Percentiles rank a stretch among this genome's conserved stretches.
phyloP scores from a whole-genome alignment of 345 rosid species.

The Dimocarpus longan region DNA sequence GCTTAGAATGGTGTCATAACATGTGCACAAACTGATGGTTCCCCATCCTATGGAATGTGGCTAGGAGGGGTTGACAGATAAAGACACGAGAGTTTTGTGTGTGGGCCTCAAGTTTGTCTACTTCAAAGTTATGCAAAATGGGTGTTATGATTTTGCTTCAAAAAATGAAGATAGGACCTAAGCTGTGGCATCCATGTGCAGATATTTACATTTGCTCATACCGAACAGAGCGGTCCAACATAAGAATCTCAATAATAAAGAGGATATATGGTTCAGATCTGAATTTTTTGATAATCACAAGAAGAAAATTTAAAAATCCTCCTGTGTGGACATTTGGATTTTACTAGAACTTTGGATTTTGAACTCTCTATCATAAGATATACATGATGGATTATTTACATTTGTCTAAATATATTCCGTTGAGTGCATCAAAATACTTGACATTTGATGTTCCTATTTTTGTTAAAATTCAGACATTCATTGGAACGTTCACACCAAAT shows the following conservation, averaged over 20 bases:
- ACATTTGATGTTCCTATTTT: too few relatives aligned
- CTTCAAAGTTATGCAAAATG: constrained; percentile 23
- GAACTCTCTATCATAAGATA: not conserved
- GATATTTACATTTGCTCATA: not conserved
- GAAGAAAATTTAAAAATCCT: not conserved
- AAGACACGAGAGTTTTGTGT: constrained; percentile 16
- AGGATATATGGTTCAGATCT: not conserved
- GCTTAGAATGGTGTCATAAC: not conserved
- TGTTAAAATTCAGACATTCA: too few relatives aligned
- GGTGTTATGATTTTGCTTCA: constrained; percentile 30
- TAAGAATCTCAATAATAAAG: not conserved
- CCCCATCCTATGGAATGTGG: not conserved
- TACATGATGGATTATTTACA: not conserved
- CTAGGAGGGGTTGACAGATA: constrained; percentile 17
- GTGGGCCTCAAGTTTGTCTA: constrained; percentile 42
- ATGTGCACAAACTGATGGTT: not conserved
- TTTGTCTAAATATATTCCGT: too few relatives aligned
- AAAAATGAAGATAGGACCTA: constrained; percentile 27
- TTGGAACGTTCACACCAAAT: too few relatives aligned
- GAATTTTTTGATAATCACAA: not conserved
- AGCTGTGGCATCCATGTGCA: constrained; percentile 16
- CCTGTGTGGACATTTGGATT: not conserved
- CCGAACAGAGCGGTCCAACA: constrained; percentile 9
- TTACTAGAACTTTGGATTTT: not conserved
- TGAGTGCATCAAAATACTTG: too few relatives aligned